Conservation (phyloP, 441 rosid genomes). For the Populus tomentosa region DNA sequence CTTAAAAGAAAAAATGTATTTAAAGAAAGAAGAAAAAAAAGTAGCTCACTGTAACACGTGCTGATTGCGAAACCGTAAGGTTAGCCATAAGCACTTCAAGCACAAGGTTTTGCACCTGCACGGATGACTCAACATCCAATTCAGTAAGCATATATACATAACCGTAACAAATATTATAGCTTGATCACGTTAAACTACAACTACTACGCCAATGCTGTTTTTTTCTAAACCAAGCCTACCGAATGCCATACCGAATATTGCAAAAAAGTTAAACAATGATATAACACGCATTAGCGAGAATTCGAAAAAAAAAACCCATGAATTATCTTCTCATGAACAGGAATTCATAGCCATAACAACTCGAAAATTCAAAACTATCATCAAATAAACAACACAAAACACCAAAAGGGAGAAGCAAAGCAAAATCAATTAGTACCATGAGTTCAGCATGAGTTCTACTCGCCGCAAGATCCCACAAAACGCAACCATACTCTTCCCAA, state of each 20-base stretch:
- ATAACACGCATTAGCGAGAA: background rate
- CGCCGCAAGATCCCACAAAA: constrained; percentile 96
- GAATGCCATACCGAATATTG: background rate
- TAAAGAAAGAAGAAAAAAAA: constrained; percentile 1
- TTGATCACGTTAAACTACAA: background rate
- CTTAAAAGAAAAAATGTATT: background rate
- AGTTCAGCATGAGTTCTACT: constrained; percentile 79
- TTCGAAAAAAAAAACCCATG: background rate
- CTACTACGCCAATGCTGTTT: no score
- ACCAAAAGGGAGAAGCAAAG: background rate
- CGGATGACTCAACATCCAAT: constrained; percentile 4
- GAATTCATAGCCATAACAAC: background rate
- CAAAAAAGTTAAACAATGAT: background rate
- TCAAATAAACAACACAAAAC: background rate
- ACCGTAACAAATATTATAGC: background rate
- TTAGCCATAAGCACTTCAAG: constrained; percentile 79
- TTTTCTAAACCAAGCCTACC: background rate
- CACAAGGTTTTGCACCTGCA: constrained; percentile 73
- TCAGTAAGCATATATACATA: background rate
- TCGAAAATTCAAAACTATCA: background rate
- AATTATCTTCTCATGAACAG: background rate
- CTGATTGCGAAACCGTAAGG: constrained; percentile 49
- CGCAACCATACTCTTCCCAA: constrained; percentile 89
- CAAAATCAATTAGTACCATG: constrained; percentile 44
- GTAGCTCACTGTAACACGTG: constrained; percentile 57